phyloP scores from a whole-genome alignment of 2,329 filamentous ascomycete genomes.

The Trichoderma oligosporum region DNA sequence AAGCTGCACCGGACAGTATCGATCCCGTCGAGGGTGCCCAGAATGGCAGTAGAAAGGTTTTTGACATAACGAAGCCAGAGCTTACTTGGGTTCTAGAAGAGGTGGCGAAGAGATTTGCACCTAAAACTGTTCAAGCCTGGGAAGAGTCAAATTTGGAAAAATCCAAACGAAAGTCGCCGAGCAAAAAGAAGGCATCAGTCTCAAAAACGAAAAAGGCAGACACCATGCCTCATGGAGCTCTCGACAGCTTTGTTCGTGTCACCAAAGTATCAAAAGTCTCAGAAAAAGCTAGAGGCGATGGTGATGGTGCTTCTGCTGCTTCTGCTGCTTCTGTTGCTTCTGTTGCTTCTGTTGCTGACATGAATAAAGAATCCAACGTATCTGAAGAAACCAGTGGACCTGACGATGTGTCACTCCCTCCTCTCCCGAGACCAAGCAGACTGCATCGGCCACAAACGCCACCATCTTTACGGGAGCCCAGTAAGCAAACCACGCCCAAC shows the following conservation, averaged over 20 bases:
- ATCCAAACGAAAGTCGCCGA: conserved; percentile 24
- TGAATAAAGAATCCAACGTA: neutral
- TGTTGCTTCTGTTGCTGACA: no score
- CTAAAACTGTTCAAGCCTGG: conserved; percentile 29
- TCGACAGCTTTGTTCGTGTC: conserved; percentile 42
- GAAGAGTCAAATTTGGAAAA: conserved; percentile 27
- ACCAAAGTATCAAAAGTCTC: conserved; percentile 33
- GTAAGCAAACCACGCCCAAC: conserved; percentile 36
- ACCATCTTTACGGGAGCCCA: conserved; percentile 29
- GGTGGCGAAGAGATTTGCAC: conserved; percentile 28
- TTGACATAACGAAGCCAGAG: conserved; percentile 63
- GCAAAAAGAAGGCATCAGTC: conserved; percentile 26
- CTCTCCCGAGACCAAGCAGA: conserved; percentile 2
- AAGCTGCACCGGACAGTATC: conserved; percentile 35
- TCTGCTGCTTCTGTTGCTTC: no score
- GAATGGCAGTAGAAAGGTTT: conserved; percentile 39
- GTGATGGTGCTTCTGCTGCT: no score
- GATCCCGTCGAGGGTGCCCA: conserved; percentile 23
- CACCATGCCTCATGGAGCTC: conserved; percentile 29
- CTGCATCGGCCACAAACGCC: conserved; percentile 22
- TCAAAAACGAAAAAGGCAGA: conserved; percentile 23
- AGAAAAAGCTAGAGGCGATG: neutral
- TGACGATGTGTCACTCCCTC: neutral
- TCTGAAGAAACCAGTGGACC: neutral
- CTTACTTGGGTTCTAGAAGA: conserved; percentile 39